These are phyloP conservation scores for Taphrina deformans DNA, from an alignment of 1,139 yeast genomes.

Conservation along the genomic window DNA sequence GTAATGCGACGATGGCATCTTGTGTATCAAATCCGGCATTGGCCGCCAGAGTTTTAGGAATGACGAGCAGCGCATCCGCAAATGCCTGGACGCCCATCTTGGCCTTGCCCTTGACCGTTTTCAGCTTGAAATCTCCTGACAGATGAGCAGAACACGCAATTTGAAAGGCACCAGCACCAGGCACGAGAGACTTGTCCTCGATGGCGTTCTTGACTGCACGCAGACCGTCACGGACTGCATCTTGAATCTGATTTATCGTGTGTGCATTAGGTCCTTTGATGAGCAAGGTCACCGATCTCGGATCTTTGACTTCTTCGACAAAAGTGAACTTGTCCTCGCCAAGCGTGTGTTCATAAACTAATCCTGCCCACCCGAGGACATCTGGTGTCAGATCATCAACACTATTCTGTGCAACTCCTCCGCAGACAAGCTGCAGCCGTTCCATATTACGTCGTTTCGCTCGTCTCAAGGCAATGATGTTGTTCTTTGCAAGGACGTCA, in stretches of 20 bases:
- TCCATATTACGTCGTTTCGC: conserved; percentile 99
- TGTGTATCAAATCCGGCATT: conserved; percentile 93
- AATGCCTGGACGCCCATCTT: conserved; percentile 91
- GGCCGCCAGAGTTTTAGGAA: conserved; percentile 89
- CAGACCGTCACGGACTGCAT: conserved; percentile 95
- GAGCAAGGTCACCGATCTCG: conserved; percentile 85
- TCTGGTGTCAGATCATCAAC: conserved; percentile 89
- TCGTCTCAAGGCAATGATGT: conserved; percentile 89
- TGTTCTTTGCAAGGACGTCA: conserved; percentile 89
- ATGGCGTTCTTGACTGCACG: conserved; percentile 91
- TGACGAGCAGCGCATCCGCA: conserved; percentile 82
- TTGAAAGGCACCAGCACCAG: conserved; percentile 97
- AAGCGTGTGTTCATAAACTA: conserved; percentile 84
- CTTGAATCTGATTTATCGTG: conserved; percentile 86
- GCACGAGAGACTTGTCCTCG: conserved; percentile 79
- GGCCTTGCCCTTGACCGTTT: conserved; percentile 74
- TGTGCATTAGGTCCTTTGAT: conserved; percentile 91
- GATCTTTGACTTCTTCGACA: conserved; percentile 87
- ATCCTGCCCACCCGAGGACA: conserved; percentile 86
- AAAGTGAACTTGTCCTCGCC: conserved; percentile 98
- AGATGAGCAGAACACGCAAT: conserved; percentile 76
- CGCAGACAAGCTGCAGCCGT: conserved; percentile 90
- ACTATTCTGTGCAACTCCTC: conserved; percentile 97
- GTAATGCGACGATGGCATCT: conserved; percentile 84
- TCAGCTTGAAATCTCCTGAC: conserved; percentile 48